Percentiles rank a stretch among this genome's conserved stretches.
Evolutionary conservation across 208 protist genomes (phyloP).

Genomic region (Leishmania mexicana): DNA sequence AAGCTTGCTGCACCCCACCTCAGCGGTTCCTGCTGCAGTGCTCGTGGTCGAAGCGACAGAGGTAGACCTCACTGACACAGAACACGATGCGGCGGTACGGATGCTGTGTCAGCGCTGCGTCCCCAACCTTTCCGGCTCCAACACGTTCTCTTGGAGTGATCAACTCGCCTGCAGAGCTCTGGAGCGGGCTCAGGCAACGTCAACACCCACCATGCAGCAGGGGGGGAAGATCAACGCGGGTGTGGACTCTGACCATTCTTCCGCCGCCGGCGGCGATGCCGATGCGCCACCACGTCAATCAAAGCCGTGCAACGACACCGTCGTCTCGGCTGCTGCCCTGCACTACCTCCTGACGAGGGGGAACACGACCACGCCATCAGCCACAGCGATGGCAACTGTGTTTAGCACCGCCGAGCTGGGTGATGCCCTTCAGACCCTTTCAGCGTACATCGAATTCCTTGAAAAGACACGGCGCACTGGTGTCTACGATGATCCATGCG

Average conservation of each 20-base stretch:
- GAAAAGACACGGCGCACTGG: not conserved
- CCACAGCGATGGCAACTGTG: not conserved
- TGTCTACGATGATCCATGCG: not conserved
- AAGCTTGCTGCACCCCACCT: too few relatives aligned
- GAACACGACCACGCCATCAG: not conserved
- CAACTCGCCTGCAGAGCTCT: not conserved
- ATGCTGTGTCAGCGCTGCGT: not conserved
- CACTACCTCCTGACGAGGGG: constrained; percentile 2
- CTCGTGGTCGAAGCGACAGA: constrained; percentile 10
- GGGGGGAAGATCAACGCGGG: too few relatives aligned
- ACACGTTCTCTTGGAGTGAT: constrained; percentile 7
- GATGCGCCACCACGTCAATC: too few relatives aligned
- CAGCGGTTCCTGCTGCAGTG: not conserved
- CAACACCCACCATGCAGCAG: not conserved
- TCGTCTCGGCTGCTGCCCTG: constrained; percentile 1
- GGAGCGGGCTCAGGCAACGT: not conserved
- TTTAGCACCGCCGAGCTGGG: not conserved
- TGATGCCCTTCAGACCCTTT: not conserved
- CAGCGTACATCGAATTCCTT: not conserved
- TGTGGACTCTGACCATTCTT: not conserved
- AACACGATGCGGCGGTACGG: not conserved
- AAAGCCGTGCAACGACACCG: too few relatives aligned
- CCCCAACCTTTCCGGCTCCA: not conserved
- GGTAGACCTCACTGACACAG: not conserved
- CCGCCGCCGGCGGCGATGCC: not conserved